A percentile compares a stretch with the other conserved stretches of the same genome.
Evolutionary conservation across 2,329 filamentous ascomycete genomes (phyloP).

Genomic region (Ascochyta clinopodiicola): DNA sequence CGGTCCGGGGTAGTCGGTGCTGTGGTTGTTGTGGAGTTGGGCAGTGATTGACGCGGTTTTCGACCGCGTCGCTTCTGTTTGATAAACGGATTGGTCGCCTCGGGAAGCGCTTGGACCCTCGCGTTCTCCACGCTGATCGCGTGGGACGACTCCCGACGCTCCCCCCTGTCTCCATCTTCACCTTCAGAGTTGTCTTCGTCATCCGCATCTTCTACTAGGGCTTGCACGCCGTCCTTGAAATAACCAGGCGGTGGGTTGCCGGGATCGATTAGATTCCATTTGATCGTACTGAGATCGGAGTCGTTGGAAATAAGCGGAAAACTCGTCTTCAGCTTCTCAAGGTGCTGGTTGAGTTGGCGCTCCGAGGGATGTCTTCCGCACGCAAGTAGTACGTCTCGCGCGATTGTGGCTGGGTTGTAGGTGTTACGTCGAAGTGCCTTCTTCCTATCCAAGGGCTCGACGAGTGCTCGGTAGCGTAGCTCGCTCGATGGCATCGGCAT

Average conservation of each 20-base stretch:
- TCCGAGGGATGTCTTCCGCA: slow-evolving; percentile 67
- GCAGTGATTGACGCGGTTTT: slow-evolving; percentile 43
- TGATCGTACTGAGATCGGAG: slow-evolving; percentile 64
- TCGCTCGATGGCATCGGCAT: slow-evolving; percentile 18
- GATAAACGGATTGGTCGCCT: slow-evolving; percentile 43
- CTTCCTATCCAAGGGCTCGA: slow-evolving; percentile 56
- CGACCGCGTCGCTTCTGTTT: slow-evolving; percentile 44
- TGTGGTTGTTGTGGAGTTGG: slow-evolving; percentile 19
- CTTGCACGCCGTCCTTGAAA: slow-evolving; percentile 34
- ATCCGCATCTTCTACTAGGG: slow-evolving; percentile 41
- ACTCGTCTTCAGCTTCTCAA: slow-evolving; percentile 55
- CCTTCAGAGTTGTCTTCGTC: slow-evolving; percentile 47
- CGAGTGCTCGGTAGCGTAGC: slow-evolving; percentile 39
- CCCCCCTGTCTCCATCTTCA: slow-evolving; percentile 4
- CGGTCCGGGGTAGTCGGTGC: slow-evolving; percentile 24
- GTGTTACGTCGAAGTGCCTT: slow-evolving; percentile 56
- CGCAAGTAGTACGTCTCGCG: slow-evolving; percentile 67
- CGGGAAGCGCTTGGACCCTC: slow-evolving; percentile 38
- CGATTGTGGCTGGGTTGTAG: slow-evolving; percentile 69
- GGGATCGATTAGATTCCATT: slow-evolving; percentile 68
- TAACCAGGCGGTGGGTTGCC: slow-evolving; percentile 53
- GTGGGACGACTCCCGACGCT: slow-evolving; percentile 25
- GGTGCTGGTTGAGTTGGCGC: slow-evolving; percentile 64
- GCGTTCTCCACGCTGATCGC: slow-evolving; percentile 29
- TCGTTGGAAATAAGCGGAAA: slow-evolving; percentile 53